These are phyloP conservation scores for Acanthamoeba quina DNA, from an alignment of 208 protist genomes.

Conservation along the genomic window DNA sequence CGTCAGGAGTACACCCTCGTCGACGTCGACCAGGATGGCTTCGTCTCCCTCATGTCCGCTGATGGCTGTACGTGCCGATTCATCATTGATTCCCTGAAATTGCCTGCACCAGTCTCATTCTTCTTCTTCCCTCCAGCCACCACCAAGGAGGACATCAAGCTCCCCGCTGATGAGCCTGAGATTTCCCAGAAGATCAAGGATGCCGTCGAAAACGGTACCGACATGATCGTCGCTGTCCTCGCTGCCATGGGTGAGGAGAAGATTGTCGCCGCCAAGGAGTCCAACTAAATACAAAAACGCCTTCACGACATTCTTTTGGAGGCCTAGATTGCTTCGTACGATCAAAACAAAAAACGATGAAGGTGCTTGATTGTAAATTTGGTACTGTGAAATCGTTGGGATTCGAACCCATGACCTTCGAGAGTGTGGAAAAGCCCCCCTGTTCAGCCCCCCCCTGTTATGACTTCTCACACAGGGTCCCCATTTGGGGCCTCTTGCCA, in stretches of 20 bases:
- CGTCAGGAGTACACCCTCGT: slow-evolving; percentile 95
- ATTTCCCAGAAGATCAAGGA: slow-evolving; percentile 94
- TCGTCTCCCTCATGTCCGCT: slow-evolving; percentile 94
- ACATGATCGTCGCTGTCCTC: slow-evolving; percentile 95
- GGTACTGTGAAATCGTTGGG: too few species aligned
- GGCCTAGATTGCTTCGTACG: too few species aligned
- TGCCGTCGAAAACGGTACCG: slow-evolving; percentile 95
- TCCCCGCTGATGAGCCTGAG: slow-evolving; percentile 94
- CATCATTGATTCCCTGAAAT: not conserved
- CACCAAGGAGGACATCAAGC: slow-evolving; percentile 96
- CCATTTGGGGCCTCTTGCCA: too few species aligned
- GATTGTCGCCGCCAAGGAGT: slow-evolving; percentile 95
- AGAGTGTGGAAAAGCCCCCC: too few species aligned
- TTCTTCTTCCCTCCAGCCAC: not conserved
- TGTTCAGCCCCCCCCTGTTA: too few species aligned
- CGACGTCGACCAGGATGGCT: slow-evolving; percentile 95
- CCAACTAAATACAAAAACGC: slow-evolving; percentile 65
- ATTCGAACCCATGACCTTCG: too few species aligned
- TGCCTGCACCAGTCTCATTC: not conserved
- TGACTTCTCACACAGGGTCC: too few species aligned
- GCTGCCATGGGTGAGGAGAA: slow-evolving; percentile 97
- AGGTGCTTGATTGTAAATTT: too few species aligned
- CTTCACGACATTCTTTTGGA: not conserved
- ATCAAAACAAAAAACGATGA: too few species aligned
- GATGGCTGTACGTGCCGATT: slow-evolving; percentile 83